Evolutionary conservation across 2,329 filamentous ascomycete species (phyloP).

Genomic region (Stachybotrys chartarum): DNA sequence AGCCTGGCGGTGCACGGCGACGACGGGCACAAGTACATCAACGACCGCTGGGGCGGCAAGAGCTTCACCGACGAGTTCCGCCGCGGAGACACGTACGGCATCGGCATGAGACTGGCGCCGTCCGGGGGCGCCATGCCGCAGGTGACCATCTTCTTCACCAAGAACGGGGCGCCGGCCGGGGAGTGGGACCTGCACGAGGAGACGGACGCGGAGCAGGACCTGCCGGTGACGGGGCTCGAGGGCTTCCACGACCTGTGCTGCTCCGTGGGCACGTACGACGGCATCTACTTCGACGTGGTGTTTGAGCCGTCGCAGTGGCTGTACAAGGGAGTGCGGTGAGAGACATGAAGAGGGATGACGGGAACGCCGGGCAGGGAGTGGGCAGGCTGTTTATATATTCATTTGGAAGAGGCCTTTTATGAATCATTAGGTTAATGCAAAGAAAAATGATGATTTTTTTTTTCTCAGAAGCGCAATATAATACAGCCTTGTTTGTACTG

Average conservation of each 20-base stretch:
- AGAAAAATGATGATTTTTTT: too few relatives aligned
- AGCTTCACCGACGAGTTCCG: conserved; percentile 59
- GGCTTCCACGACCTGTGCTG: conserved; percentile 65
- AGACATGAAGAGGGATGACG: not conserved
- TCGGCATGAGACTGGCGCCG: conserved; percentile 59
- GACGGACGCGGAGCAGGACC: conserved; percentile 54
- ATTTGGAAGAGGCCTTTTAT: too few relatives aligned
- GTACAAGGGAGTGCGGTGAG: conserved; percentile 26
- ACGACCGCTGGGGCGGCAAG: conserved; percentile 66
- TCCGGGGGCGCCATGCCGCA: conserved; percentile 18
- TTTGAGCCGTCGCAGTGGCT: conserved; percentile 54
- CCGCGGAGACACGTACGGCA: conserved; percentile 59
- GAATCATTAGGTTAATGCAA: too few relatives aligned
- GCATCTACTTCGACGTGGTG: conserved; percentile 60
- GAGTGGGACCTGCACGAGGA: conserved; percentile 72
- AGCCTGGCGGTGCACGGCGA: conserved; percentile 73
- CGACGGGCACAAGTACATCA: conserved; percentile 69
- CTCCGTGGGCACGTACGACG: conserved; percentile 63
- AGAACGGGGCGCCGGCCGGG: conserved; percentile 52
- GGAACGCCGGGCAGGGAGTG: too few relatives aligned
- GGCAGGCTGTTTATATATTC: too few relatives aligned
- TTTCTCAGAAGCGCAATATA: too few relatives aligned
- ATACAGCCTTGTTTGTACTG: too few relatives aligned
- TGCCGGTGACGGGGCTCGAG: conserved; percentile 59
- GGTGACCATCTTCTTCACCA: conserved; percentile 55